phyloP scores from a whole-genome alignment of 148 eudicot genomes.

The Fallopia convolvulus region DNA sequence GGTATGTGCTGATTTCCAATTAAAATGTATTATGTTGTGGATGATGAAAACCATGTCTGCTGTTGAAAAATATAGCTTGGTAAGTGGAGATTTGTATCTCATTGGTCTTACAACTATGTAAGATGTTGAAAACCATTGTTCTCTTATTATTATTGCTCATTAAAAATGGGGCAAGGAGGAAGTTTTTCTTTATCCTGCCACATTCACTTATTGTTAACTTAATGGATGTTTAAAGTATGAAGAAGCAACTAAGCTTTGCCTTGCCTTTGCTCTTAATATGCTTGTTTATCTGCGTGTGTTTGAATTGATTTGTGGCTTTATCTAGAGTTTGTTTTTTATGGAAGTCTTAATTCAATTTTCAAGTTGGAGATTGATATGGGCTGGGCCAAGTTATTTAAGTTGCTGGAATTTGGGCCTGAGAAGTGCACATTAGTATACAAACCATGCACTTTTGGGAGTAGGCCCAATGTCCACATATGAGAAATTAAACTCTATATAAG shows the following conservation, averaged over 20 bases:
- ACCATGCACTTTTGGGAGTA: no score
- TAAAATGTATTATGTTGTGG: background rate
- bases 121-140: background rate
- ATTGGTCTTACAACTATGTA: background rate
- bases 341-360: background rate
- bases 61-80: background rate
- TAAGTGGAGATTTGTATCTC: constrained; percentile 1
- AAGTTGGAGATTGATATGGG: no score
- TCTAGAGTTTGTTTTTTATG: background rate
- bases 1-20: background rate
- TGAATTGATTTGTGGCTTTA: background rate
- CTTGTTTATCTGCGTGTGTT: background rate
- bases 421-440: no score
- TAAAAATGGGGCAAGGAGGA: background rate
- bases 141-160: background rate
- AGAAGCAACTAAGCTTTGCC: background rate
- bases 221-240: background rate
- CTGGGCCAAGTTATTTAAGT: no score
- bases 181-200: background rate
- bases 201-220: background rate
- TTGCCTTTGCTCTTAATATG: background rate
- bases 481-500: no score
- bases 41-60: background rate
- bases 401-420: no score
- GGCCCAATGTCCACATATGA: no score